A percentile compares a stretch with the other conserved stretches of the same genome.
Evolutionary conservation across 1,284 basidiomycete species (phyloP).

Genomic region (Heliocybe sulcata): DNA sequence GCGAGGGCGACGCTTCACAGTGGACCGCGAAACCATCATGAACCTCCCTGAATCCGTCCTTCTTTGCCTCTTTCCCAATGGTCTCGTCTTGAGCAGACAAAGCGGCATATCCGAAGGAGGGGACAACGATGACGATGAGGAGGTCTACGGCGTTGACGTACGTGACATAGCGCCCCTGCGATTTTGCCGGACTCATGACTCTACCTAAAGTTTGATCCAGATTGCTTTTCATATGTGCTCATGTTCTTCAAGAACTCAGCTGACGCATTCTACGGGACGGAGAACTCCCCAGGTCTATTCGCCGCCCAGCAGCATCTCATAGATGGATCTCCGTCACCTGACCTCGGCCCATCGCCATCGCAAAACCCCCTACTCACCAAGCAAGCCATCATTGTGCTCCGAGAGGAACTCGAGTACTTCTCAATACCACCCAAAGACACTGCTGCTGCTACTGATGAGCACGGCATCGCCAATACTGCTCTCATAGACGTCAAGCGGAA

Average conservation of each 20-base stretch:
- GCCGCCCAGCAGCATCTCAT: constrained; percentile 76
- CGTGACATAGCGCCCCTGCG: constrained; percentile 27
- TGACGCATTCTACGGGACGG: constrained; percentile 88
- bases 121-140: constrained; percentile 84
- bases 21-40: constrained; percentile 98
- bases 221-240: constrained; percentile 92
- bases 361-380: constrained; percentile 93
- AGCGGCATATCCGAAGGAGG: constrained; percentile 68
- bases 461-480: constrained; percentile 72
- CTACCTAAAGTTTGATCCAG: constrained; percentile 81
- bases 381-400: constrained; percentile 96
- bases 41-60: constrained; percentile 96
- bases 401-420: constrained; percentile 98
- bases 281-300: constrained; percentile 66
- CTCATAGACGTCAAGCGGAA: constrained; percentile 74
- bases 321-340: constrained; percentile 49
- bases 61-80: constrained; percentile 95
- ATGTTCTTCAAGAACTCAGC: constrained; percentile 87
- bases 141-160: constrained; percentile 94
- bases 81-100: constrained; percentile 88
- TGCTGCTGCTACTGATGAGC: constrained; percentile 58
- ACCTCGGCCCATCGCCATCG: constrained; percentile 56
- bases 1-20: constrained; percentile 85
- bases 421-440: constrained; percentile 80
- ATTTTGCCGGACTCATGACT: constrained; percentile 8